Percentiles rank a stretch among this genome's conserved stretches.
Conservation (phyloP, 108 stramenopile species). For the Nannochloropsis salina region DNA sequence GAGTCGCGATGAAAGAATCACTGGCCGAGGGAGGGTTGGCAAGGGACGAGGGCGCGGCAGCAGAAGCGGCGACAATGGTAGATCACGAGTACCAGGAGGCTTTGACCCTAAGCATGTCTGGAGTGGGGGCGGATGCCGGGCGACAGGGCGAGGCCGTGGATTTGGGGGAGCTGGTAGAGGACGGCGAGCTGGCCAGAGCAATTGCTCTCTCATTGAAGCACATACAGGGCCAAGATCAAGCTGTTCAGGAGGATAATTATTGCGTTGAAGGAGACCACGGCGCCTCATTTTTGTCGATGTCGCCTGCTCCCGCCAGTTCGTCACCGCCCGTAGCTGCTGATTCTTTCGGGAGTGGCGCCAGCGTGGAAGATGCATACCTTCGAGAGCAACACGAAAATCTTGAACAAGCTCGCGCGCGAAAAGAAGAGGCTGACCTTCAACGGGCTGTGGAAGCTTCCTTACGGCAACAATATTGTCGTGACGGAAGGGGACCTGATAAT, state of each 20-base stretch:
- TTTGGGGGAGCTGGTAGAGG: neutral
- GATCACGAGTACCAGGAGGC: neutral
- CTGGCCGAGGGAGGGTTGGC: neutral
- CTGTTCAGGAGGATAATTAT: too few relatives aligned
- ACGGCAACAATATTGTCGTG: neutral
- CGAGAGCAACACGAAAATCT: neutral
- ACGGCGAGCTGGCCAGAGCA: neutral
- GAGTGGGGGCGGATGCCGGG: neutral
- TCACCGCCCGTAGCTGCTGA: neutral
- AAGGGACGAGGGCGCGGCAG: neutral
- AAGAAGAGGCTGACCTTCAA: neutral
- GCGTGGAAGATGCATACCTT: neutral
- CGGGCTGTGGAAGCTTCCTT: neutral
- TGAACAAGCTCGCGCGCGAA: neutral
- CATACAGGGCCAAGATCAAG: too few relatives aligned
- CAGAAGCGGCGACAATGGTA: neutral
- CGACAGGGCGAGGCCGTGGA: neutral
- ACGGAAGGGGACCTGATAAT: too few relatives aligned
- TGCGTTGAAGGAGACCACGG: too few relatives aligned
- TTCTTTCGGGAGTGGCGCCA: neutral
- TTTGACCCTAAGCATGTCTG: neutral
- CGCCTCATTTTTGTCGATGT: neutral
- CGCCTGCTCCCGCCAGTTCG: neutral
- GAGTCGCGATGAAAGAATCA: neutral
- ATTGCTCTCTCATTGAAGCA: neutral